A percentile compares a stretch with the other conserved stretches of the same genome.
Conservation (phyloP, 305 asterid genomes). For the Petunia hybrid region DNA sequence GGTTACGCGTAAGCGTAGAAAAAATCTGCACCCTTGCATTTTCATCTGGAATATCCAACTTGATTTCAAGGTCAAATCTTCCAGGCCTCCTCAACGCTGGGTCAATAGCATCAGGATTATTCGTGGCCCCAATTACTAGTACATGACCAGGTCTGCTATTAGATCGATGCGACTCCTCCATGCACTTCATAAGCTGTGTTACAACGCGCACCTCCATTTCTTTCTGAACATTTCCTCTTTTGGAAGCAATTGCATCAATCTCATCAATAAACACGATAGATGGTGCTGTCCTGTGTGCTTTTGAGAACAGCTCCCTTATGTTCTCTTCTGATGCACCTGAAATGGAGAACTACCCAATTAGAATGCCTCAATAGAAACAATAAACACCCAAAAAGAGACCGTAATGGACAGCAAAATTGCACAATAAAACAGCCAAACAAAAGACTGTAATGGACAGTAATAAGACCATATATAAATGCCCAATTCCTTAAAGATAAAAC, state of each 20-base stretch:
- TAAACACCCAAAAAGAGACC: neutral
- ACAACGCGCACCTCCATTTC: conserved; percentile 92
- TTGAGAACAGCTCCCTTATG: conserved; percentile 76
- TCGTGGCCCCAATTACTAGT: conserved; percentile 92
- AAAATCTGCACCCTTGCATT: conserved; percentile 72
- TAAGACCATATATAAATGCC: too few relatives aligned
- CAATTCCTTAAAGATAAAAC: too few relatives aligned
- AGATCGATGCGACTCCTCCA: conserved; percentile 73
- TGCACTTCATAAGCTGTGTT: conserved; percentile 85
- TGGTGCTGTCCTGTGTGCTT: conserved; percentile 86
- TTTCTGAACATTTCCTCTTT: conserved; percentile 82
- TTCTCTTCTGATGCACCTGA: conserved; percentile 95
- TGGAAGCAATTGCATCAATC: conserved; percentile 91
- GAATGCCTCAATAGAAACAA: neutral
- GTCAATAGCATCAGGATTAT: conserved; percentile 88
- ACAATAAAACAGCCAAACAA: too few relatives aligned
- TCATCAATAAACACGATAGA: conserved; percentile 95
- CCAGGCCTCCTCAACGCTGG: conserved; percentile 96
- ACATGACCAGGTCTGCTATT: conserved; percentile 61
- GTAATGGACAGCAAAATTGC: neutral
- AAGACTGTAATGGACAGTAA: too few relatives aligned
- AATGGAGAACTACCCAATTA: conserved; percentile 34
- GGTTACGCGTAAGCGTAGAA: conserved; percentile 58
- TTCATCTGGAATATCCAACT: conserved; percentile 83
- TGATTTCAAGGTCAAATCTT: conserved; percentile 86